Base-by-base conservation (phyloP, 1,139 yeast species). In the Torulaspora globosa region DNA sequence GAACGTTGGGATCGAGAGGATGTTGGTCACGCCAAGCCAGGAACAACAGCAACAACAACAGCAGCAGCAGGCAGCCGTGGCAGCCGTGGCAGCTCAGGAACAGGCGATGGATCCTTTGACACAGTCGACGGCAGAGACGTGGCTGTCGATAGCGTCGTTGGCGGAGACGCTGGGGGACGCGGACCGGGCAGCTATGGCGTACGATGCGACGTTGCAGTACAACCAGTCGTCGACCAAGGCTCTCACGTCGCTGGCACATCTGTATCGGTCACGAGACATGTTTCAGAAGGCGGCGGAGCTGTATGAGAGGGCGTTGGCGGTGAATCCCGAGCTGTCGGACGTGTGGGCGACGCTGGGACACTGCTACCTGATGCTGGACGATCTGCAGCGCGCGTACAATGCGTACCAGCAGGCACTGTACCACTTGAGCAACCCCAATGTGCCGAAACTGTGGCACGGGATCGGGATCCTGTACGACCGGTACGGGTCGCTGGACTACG, bases 281-380 rank as follows among this genome's bases (percentile, higher is more conserved):
- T 92, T 88, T 62, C 84, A 86, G 57, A 86, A 88, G 65, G 97
- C 97, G 3, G 95, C 96, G 10, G 97, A 90, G 65, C 77, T 87
- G 53, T 92, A 88, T 67, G 95, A 90, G 67, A 79, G 88, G 56
- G 95, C 96, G 2, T 71, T 92, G 50, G 78, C 84, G 50, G 76
- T 85, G 50, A 82, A 83, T 58, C 94, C 90, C 16, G 92, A 86
- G 64, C 84, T 88, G 56, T 97, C 97, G 49, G 97, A 90, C 60
- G 87, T 95, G 34, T 92, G 98, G 98, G 97, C 97, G 0, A 77
- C 94, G 21, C 72, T 92, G 55, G 97, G 98, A 41, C 98, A 92
- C 69, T 94, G 98, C 69, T 94, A 89, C 63, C 72, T 92, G 58
- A 92, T 92, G 97, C 74, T 90, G 70, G 98, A 92, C 66, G 97